These are phyloP conservation scores for Cladobotryum mycophilum DNA, from an alignment of 2,329 filamentous ascomycete species.

Conservation along the genomic window DNA sequence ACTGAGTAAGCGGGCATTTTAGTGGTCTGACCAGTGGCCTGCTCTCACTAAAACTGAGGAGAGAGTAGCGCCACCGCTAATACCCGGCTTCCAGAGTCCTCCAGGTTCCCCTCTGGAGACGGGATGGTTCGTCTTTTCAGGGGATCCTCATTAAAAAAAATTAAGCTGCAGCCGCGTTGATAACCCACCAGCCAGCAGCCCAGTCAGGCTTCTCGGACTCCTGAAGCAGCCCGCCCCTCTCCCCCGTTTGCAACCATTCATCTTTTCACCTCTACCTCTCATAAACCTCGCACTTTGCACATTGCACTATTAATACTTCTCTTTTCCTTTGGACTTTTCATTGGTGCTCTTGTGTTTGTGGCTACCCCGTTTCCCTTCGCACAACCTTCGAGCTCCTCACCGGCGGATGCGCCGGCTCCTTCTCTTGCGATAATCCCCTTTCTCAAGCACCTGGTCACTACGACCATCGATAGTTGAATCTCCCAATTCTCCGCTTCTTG, in stretches of 20 bases:
- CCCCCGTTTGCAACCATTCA: background rate
- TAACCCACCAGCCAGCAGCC: background rate
- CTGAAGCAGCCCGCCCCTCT: too few species aligned
- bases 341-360: too few species aligned
- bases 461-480: too few species aligned
- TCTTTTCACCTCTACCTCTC: background rate
- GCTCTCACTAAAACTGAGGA: background rate
- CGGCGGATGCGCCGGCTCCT: constrained; percentile 2
- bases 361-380: too few species aligned
- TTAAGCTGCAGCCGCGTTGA: background rate
- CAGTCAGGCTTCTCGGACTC: background rate
- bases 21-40: constrained; percentile 8
- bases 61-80: constrained; percentile 7
- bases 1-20: too few species aligned
- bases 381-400: background rate
- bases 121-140: constrained; percentile 3
- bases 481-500: constrained; percentile 5
- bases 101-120: background rate
- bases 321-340: too few species aligned
- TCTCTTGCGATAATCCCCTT: background rate
- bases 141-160: constrained; percentile 26
- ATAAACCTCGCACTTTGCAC: too few species aligned
- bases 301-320: too few species aligned
- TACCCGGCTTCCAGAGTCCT: constrained; percentile 7
- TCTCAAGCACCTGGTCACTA: background rate